phyloP scores from a whole-genome alignment of 345 rosid species.

The Gossypium stocksii region DNA sequence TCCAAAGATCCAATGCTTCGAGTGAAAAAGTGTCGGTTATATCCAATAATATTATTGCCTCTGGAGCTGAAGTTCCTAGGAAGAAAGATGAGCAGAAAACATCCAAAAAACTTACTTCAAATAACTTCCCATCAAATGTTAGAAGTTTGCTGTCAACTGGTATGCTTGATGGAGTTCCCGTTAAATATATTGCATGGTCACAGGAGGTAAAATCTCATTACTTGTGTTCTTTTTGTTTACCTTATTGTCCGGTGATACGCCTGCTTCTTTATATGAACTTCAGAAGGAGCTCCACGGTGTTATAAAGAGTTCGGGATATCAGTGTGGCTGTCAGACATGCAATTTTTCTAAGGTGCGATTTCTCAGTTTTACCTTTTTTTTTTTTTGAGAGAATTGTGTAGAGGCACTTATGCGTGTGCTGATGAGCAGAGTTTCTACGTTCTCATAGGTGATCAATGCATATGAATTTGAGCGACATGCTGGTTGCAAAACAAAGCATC shows the following conservation, averaged over 20 bases:
- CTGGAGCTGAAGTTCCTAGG: constrained; percentile 22
- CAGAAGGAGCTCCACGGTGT: constrained; percentile 53
- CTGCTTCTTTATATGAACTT: constrained; percentile 18
- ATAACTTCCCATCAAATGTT: constrained; percentile 53
- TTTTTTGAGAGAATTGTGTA: neutral
- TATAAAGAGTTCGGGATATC: constrained; percentile 51
- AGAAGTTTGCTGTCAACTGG: constrained; percentile 60
- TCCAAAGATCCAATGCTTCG: constrained; percentile 20
- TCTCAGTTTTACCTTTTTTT: neutral
- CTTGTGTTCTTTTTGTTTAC: neutral
- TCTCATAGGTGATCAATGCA: constrained; percentile 42
- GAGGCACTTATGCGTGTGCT: neutral
- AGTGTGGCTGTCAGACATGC: constrained; percentile 52
- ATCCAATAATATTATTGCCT: constrained; percentile 21
- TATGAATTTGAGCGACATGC: constrained; percentile 62
- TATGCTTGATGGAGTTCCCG: constrained; percentile 57
- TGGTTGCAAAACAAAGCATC: constrained; percentile 58
- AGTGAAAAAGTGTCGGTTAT: constrained; percentile 28
- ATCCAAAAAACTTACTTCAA: constrained; percentile 32
- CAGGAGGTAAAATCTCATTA: constrained; percentile 40
- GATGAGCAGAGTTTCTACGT: constrained; percentile 1
- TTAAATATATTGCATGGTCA: constrained; percentile 51
- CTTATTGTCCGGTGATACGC: constrained; percentile 17
- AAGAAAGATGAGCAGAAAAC: constrained; percentile 38
- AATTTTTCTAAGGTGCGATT: constrained; percentile 45